These are phyloP conservation scores for Nitzschia putrida DNA, from an alignment of 108 stramenopile genomes.

Conservation along the genomic window DNA sequence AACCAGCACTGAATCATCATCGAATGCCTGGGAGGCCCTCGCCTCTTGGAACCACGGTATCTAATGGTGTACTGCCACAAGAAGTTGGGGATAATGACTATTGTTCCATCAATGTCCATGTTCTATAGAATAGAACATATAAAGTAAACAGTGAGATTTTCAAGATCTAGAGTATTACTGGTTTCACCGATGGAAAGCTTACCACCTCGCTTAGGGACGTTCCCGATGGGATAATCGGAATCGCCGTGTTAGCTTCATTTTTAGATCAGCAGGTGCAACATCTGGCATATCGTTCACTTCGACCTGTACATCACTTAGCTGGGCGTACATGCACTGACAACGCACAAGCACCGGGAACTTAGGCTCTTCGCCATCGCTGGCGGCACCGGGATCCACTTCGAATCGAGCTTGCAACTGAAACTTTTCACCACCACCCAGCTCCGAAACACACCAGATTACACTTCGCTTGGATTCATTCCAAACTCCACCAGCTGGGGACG, in stretches of 20 bases:
- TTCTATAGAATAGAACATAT: no score
- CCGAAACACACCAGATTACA: conserved; percentile 83
- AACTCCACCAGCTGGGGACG: conserved; percentile 81
- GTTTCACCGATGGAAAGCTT: no score
- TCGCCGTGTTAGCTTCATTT: conserved; percentile 72
- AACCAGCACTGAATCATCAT: no score
- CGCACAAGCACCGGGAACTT: conserved; percentile 81
- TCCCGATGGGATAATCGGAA: conserved; percentile 82
- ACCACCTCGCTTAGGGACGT: conserved; percentile 24
- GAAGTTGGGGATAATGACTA: no score
- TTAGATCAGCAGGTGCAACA: conserved; percentile 56
- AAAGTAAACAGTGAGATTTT: no score
- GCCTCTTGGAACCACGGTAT: no score
- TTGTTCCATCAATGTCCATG: no score
- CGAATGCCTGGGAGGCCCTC: no score
- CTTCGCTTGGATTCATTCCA: conserved; percentile 80
- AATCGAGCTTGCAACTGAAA: conserved; percentile 84
- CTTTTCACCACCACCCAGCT: conserved; percentile 84
- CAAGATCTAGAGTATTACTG: no score
- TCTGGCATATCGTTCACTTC: conserved; percentile 64
- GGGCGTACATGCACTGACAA: conserved; percentile 79
- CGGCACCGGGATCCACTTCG: conserved; percentile 46
- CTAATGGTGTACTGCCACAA: no score
- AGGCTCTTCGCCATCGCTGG: conserved; percentile 41
- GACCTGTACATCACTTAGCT: conserved; percentile 76